phyloP scores from a whole-genome alignment of 495 filamentous ascomycete genomes.

The Aspergillus heteromorphus region DNA sequence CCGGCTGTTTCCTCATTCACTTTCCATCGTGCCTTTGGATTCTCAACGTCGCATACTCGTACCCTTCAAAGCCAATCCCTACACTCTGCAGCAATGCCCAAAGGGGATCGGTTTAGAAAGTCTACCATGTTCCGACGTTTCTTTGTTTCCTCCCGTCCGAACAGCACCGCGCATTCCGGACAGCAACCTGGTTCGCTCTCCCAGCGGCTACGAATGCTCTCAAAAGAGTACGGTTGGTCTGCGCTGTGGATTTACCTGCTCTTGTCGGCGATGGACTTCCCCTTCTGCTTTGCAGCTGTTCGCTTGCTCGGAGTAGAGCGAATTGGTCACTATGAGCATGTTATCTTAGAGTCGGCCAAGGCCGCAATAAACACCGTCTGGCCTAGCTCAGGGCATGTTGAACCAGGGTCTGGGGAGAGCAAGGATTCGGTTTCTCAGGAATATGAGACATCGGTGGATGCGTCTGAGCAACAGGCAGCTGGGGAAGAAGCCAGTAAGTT shows the following conservation, averaged over 20 bases:
- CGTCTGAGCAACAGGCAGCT: conserved; percentile 4
- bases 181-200: conserved; percentile 52
- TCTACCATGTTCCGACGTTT: conserved; percentile 17
- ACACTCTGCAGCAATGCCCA: neutral
- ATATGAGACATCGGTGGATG: conserved; percentile 31
- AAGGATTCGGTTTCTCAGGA: conserved; percentile 22
- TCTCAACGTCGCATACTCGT: neutral
- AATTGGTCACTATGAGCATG: conserved; percentile 62
- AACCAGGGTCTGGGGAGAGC: conserved; percentile 12
- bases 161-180: conserved; percentile 8
- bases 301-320: conserved; percentile 74
- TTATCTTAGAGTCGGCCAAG: conserved; percentile 34
- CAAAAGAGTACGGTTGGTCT: conserved; percentile 89
- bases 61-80: neutral
- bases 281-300: conserved; percentile 89
- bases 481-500: conserved; percentile 48
- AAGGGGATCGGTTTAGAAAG: neutral
- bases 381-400: conserved; percentile 15
- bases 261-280: conserved; percentile 84
- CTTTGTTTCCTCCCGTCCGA: conserved; percentile 24
- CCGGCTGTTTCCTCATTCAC: neutral
- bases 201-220: conserved; percentile 71
- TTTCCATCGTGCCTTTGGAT: conserved; percentile 7
- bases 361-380: conserved; percentile 22
- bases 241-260: conserved; percentile 85